phyloP scores from a whole-genome alignment of 2,329 filamentous ascomycete species.

The Boeremia exigua region DNA sequence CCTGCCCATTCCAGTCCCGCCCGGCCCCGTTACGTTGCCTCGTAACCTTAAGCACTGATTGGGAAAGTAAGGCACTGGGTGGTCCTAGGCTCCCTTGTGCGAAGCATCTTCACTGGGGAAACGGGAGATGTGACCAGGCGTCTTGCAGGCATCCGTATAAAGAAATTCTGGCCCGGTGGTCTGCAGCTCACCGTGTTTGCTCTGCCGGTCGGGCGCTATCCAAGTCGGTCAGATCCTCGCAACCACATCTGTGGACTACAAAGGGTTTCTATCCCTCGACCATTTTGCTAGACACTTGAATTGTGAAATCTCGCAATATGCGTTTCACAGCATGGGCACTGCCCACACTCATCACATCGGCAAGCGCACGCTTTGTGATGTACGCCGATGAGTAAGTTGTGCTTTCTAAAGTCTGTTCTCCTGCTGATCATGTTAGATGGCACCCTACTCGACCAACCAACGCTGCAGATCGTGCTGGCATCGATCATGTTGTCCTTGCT shows the following conservation, averaged over 20 bases:
- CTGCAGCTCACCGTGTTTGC: slow-evolving; percentile 15
- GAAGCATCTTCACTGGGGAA: slow-evolving; percentile 15
- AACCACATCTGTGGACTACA: background rate
- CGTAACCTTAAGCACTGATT: slow-evolving; percentile 10
- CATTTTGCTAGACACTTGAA: too few relatives aligned
- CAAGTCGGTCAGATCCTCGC: slow-evolving; percentile 1
- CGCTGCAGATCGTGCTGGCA: slow-evolving; percentile 38
- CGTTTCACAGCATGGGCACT: slow-evolving; percentile 23
- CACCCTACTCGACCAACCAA: slow-evolving; percentile 39
- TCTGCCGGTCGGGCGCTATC: slow-evolving; percentile 14
- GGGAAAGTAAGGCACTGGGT: slow-evolving; percentile 16
- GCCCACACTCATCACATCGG: slow-evolving; percentile 18
- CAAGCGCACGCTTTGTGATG: slow-evolving; percentile 38
- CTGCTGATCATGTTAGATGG: slow-evolving; percentile 29
- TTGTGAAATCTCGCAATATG: slow-evolving; percentile 23
- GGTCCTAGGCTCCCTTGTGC: slow-evolving; percentile 13
- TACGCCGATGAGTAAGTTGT: slow-evolving; percentile 43
- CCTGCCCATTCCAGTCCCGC: slow-evolving; percentile 14
- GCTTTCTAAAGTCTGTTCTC: background rate
- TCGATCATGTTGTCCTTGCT: slow-evolving; percentile 46
- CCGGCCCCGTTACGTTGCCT: slow-evolving; percentile 11
- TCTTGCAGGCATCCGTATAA: slow-evolving; percentile 13
- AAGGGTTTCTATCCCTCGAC: background rate
- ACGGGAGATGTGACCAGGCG: slow-evolving; percentile 12
- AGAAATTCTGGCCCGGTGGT: slow-evolving; percentile 2